Evolutionary conservation across 139 green algal genomes (phyloP).

Genomic region (Tetradesmus lagerheimii): DNA sequence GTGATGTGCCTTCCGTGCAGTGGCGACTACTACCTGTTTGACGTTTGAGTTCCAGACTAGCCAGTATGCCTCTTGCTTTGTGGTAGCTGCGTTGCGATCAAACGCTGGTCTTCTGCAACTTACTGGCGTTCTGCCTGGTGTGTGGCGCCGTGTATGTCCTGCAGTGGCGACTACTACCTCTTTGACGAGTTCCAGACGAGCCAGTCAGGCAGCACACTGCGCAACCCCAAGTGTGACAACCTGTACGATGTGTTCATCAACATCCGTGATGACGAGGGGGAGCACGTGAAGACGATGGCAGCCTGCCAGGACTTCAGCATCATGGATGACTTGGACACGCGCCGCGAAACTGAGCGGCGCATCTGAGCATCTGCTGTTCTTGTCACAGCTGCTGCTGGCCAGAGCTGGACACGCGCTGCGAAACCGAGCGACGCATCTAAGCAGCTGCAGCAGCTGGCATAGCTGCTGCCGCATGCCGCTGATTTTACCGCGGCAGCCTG

Average conservation of each 20-base stretch:
- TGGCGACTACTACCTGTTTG: conserved; percentile 84
- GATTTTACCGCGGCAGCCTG: conserved; percentile 87
- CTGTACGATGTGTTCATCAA: conserved; percentile 94
- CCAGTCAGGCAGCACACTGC: background rate
- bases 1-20: too few species aligned
- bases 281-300: conserved; percentile 96
- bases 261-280: conserved; percentile 92
- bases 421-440: background rate
- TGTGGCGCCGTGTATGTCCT: background rate
- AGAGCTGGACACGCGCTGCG: conserved; percentile 16
- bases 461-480: too few species aligned
- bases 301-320: conserved; percentile 80
- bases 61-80: too few species aligned
- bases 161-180: conserved; percentile 9
- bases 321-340: conserved; percentile 12
- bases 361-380: background rate
- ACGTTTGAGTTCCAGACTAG: conserved; percentile 79
- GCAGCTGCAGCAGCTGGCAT: background rate
- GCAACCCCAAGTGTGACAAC: conserved; percentile 56
- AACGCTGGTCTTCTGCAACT: too few species aligned
- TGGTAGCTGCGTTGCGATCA: too few species aligned
- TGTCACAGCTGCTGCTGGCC: too few species aligned
- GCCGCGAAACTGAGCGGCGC: conserved; percentile 2
- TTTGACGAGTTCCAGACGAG: conserved; percentile 55
- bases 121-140: background rate